Base-by-base conservation (phyloP, 257 asterid genomes). In the Solanum peruvianum region DNA sequence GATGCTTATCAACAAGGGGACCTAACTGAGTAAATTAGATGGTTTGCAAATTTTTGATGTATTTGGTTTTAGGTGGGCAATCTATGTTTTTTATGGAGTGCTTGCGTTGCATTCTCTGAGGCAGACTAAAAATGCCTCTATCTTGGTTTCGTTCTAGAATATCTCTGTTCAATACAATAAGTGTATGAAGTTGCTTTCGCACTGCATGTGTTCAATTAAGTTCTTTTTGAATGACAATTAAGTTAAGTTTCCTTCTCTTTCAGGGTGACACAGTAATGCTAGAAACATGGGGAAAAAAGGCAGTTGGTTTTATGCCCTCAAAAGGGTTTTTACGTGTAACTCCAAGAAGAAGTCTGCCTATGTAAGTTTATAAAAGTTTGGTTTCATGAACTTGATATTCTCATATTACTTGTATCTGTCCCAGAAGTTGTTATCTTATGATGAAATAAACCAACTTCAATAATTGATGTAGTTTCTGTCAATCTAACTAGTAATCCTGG, bases 301-400 rank as follows among this genome's bases (percentile, higher is more conserved):
- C 87, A 93, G 96, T 94, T 97, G 98, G 99, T 91, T 94, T 94
- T 93, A 98, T 88, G 98, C 95, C 88, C 95, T 97, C 94, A 97
- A 92, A 89, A 91, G 91, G 94, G 92, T 93, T 88, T 96, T 97
- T 84, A 88, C 94, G 9, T 91, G 92, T 92, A 90, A 84, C 89
- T 91, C 98, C 41, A 95, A 93, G 90, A 98, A 95, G 72, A 95
- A 94, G 91, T 88, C 89, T 73, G 85, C 88, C 56, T 89, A 90
- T 91, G 98, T 95, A 89, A 95, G 98, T 88, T 42, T 56, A 62
- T 42, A 42, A 23, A 70, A 21, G 25, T 44, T 27, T 25, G 4
- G 52, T 25, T 60, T 67, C 64, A 41, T 64, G 37, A 47, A 47
- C 66, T 27, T 80, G 44, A 49, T 80, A 47, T 5, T 49, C 29